Evolutionary conservation across 805 yeast genomes (phyloP), one percentile per base, ranked within the genome.

Genomic region (Lipomyces orientalis): DNA sequence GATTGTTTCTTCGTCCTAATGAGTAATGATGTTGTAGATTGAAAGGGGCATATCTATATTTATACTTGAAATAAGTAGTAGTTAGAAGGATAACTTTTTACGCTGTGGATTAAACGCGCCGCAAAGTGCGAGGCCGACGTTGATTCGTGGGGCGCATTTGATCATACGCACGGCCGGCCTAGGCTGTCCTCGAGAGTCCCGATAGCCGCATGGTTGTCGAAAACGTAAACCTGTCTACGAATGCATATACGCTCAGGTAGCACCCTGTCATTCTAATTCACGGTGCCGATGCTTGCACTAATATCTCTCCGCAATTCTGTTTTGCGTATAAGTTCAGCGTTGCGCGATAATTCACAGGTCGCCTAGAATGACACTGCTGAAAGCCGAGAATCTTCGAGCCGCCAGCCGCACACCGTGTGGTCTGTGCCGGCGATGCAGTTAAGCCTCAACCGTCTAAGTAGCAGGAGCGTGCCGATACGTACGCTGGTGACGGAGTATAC

Each of bases 361-460:
- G 1, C 29, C 29, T 3, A 25, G 3, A 3, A 25, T 25, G 29
- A 3, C 29, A 25, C 29, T 25, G 29, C 29, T 25, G 29, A 25
- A 25, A 25, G 29, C 29, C 29, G 29, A 25, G 29, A 25, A 25
- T 25, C 16, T 12, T 37, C 43, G 43, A 37, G 43, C 43, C 49
- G 7, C 49, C n/a, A 14, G 59, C 43, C 59, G 59, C 59, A 56
- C 43, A 16, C 12, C 25, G 59, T 34, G 59, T 34, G 43, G 59
- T 56, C 34, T n/a, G 8, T 19, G 16, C 43, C 1, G 4, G n/a
- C 10, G n/a, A n/a, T 33, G 6, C 43, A 33, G 12, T 56, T 33
- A 19, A 10, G 34, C 34, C 49, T 5, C n/a, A 43, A 43, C 4
- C n/a, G 9, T 43, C 49, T 6, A 9, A 16, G 2, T 1, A 16